phyloP scores from a whole-genome alignment of 371 early-diverging fungal genomes.

The Actinomortierella ambigua region DNA sequence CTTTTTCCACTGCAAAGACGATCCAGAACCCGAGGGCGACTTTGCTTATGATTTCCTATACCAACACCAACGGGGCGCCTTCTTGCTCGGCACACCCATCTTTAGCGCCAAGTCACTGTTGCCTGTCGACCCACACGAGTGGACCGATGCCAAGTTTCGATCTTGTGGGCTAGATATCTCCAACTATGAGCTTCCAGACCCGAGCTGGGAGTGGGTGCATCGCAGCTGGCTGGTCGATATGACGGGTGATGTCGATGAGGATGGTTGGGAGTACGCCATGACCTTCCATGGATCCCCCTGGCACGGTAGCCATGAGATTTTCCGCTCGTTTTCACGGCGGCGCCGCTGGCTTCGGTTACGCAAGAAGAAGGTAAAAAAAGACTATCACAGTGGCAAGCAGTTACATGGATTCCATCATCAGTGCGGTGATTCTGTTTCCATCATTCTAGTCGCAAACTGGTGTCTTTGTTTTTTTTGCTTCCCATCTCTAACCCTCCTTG shows the following conservation, averaged over 20 bases:
- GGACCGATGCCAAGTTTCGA: slow-evolving; percentile 62
- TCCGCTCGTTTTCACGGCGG: slow-evolving; percentile 67
- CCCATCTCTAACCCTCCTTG: not conserved
- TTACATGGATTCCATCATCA: no score
- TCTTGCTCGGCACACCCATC: slow-evolving; percentile 54
- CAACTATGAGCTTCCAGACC: slow-evolving; percentile 62
- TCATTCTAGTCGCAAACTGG: no score
- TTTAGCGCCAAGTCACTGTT: slow-evolving; percentile 65
- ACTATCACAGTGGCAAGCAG: no score
- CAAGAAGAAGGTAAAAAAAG: slow-evolving; percentile 47
- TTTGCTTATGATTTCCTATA: slow-evolving; percentile 42
- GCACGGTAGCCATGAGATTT: slow-evolving; percentile 53
- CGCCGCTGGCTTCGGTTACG: slow-evolving; percentile 66
- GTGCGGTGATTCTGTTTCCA: no score
- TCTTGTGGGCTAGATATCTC: slow-evolving; percentile 56
- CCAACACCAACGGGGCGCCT: slow-evolving; percentile 43
- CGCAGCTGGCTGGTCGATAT: slow-evolving; percentile 71
- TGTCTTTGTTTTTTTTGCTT: no score
- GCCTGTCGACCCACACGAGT: slow-evolving; percentile 66
- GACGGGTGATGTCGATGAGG: slow-evolving; percentile 71
- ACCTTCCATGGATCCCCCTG: slow-evolving; percentile 41
- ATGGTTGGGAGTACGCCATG: slow-evolving; percentile 47
- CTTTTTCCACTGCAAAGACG: slow-evolving; percentile 19
- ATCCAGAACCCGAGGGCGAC: slow-evolving; percentile 28
- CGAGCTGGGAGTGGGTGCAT: slow-evolving; percentile 71